phyloP scores from a whole-genome alignment of 2,329 filamentous ascomycete species.

The Penicillium sclerotigenum region DNA sequence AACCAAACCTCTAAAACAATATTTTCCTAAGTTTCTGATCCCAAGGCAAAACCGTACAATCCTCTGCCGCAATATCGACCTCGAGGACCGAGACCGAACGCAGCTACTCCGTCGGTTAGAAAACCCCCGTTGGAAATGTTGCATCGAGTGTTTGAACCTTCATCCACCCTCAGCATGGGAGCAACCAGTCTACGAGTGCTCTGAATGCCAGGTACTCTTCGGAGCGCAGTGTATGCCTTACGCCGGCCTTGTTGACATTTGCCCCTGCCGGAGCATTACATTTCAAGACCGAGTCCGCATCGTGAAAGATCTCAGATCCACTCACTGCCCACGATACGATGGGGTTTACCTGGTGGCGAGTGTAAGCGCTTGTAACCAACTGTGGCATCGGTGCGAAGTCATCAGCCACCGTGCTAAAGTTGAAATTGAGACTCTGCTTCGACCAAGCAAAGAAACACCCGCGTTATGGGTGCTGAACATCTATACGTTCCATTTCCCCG shows the following conservation, averaged over 20 bases:
- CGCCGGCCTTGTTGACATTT: not conserved
- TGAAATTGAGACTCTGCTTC: not conserved
- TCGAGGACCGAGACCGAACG: not conserved
- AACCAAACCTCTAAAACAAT: not conserved
- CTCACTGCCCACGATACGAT: no score
- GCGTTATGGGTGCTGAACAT: not conserved
- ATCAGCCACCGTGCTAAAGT: not conserved
- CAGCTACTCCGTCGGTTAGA: conserved; percentile 10
- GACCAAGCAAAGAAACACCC: no score
- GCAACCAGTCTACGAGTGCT: not conserved
- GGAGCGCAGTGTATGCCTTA: not conserved
- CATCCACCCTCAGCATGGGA: conserved; percentile 5
- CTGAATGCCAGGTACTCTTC: not conserved
- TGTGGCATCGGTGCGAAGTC: not conserved
- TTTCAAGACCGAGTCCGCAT: not conserved
- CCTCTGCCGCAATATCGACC: not conserved
- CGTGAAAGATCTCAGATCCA: not conserved
- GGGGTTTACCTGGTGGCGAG: no score
- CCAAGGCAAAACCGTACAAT: not conserved
- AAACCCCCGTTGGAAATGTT: conserved; percentile 11
- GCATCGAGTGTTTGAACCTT: conserved; percentile 7
- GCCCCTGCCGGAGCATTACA: not conserved
- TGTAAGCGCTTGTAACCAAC: not conserved
- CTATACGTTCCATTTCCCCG: not conserved
- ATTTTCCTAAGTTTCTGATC: not conserved